Percentiles rank a stretch among this genome's conserved stretches.
Conservation (phyloP, 2,329 filamentous ascomycete genomes). For the Pseudocercospora ulei region DNA sequence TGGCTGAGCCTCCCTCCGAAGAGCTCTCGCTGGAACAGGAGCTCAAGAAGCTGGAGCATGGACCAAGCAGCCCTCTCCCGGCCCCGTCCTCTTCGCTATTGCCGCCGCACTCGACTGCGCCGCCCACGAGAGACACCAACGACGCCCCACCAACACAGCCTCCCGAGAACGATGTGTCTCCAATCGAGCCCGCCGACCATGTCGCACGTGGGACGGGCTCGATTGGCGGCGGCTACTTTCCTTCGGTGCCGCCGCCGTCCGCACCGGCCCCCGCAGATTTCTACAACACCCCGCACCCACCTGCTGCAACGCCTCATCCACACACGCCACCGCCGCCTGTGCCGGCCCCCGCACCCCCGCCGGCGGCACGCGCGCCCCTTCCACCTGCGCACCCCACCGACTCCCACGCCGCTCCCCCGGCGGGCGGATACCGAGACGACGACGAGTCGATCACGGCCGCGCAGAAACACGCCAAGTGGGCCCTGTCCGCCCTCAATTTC, state of each 20-base stretch:
- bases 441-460: slow-evolving; percentile 64
- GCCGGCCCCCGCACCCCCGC: slow-evolving; percentile 12
- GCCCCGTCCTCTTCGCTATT: too few species aligned
- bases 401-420: slow-evolving; percentile 19
- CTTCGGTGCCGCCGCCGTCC: slow-evolving; percentile 24
- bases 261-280: slow-evolving; percentile 21
- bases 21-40: slow-evolving; percentile 21
- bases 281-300: slow-evolving; percentile 16
- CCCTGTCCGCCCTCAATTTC: slow-evolving; percentile 91
- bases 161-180: slow-evolving; percentile 42
- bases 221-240: slow-evolving; percentile 51
- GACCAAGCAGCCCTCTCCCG: too few species aligned
- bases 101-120: slow-evolving; percentile 44
- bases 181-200: slow-evolving; percentile 39
- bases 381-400: slow-evolving; percentile 14
- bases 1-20: slow-evolving; percentile 8
- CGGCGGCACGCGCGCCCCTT: slow-evolving; percentile 21
- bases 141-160: slow-evolving; percentile 3
- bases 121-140: slow-evolving; percentile 22
- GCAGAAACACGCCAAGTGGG: slow-evolving; percentile 94
- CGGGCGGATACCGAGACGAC: slow-evolving; percentile 49
- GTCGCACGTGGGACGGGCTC: slow-evolving; percentile 38
- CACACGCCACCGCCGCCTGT: slow-evolving; percentile 14
- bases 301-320: slow-evolving; percentile 15
- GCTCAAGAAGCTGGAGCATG: slow-evolving; percentile 26